Conservation (phyloP, 78 protist species). For the Emiliania huxleyi region DNA sequence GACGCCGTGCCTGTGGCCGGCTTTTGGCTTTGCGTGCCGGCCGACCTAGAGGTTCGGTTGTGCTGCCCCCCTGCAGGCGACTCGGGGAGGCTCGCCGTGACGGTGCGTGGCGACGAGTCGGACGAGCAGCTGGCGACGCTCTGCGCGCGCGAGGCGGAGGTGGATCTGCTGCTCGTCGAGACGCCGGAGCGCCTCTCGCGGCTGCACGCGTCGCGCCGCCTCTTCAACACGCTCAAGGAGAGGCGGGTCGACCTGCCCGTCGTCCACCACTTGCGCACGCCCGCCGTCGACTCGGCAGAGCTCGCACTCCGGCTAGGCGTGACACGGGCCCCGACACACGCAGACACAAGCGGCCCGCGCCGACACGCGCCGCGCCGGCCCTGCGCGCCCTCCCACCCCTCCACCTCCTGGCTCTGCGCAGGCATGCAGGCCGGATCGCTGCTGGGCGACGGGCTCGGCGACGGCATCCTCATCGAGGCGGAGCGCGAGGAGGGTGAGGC, state of each 20-base stretch:
- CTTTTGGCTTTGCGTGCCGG: too few species aligned
- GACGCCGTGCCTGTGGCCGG: too few species aligned
- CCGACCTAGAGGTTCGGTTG: too few species aligned
- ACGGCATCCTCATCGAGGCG: conserved; percentile 34
- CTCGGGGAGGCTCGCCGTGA: not conserved
- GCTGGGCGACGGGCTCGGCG: conserved; percentile 44
- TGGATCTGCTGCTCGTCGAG: conserved; percentile 10
- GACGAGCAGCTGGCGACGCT: not conserved
- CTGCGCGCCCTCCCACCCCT: too few species aligned
- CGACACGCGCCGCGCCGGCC: too few species aligned
- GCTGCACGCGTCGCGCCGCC: conserved; percentile 44
- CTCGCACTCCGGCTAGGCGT: not conserved
- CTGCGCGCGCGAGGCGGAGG: not conserved
- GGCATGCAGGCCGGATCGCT: conserved; percentile 29
- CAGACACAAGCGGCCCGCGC: too few species aligned
- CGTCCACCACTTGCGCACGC: conserved; percentile 8
- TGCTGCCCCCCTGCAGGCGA: too few species aligned
- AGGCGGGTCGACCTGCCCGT: not conserved
- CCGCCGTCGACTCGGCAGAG: too few species aligned
- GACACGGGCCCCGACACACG: too few species aligned
- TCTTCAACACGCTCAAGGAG: conserved; percentile 15
- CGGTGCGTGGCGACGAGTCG: conserved; percentile 17
- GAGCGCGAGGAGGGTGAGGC: too few species aligned
- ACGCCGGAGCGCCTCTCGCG: not conserved
- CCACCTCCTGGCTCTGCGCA: too few species aligned